phyloP scores from a whole-genome alignment of 192 early-diverging fungal genomes.

The Lobosporangium transversale region DNA sequence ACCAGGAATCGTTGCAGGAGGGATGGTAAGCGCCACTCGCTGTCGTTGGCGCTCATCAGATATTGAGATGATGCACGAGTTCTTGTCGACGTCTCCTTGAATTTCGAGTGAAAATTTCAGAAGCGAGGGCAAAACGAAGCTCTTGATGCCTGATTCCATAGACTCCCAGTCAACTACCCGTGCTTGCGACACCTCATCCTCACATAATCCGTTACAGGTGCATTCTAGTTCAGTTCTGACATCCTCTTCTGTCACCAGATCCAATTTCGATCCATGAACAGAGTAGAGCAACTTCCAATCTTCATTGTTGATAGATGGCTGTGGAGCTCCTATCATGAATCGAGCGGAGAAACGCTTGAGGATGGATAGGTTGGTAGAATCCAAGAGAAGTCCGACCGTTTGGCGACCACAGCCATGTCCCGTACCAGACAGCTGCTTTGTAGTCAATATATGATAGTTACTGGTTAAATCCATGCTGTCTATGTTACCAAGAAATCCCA shows the following conservation, averaged over 20 bases:
- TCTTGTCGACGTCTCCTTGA: background rate
- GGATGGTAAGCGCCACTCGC: background rate
- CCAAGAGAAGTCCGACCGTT: background rate
- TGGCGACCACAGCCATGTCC: background rate
- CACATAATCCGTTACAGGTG: no score
- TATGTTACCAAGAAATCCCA: background rate
- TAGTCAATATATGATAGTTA: background rate
- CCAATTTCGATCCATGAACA: conserved; percentile 8
- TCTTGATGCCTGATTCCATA: background rate
- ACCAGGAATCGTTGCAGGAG: background rate
- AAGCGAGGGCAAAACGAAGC: background rate
- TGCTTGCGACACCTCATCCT: no score
- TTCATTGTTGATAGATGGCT: background rate
- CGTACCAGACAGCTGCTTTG: no score
- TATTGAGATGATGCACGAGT: background rate
- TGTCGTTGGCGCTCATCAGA: background rate
- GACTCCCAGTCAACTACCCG: no score
- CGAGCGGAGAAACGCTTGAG: background rate
- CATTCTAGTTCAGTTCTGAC: no score
- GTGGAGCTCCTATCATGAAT: no score
- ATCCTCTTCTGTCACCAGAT: background rate
- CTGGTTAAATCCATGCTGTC: background rate
- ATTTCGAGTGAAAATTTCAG: conserved; percentile 5
- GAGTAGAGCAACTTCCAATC: background rate
- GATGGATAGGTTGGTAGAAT: background rate